phyloP scores from a whole-genome alignment of 805 yeast species.

The Cyberlindnera misumaiensis region DNA sequence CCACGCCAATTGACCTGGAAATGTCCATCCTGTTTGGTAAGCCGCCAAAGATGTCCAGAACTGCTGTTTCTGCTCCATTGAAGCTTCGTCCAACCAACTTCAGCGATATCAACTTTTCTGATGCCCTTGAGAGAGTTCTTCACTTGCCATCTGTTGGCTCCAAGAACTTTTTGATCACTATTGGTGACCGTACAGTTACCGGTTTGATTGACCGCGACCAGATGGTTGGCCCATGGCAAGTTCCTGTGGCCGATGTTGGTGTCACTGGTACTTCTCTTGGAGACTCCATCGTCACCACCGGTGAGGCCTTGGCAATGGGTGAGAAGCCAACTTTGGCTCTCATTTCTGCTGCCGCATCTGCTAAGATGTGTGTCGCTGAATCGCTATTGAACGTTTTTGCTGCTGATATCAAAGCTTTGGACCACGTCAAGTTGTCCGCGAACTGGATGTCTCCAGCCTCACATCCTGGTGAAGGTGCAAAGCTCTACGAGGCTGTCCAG shows the following conservation, averaged over 20 bases:
- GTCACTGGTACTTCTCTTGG: slow-evolving; percentile 91
- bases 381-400: slow-evolving; percentile 83
- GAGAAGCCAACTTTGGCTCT: slow-evolving; percentile 90
- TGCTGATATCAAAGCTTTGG: slow-evolving; percentile 74
- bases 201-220: slow-evolving; percentile 97
- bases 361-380: slow-evolving; percentile 94
- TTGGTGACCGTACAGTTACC: slow-evolving; percentile 96
- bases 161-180: slow-evolving; percentile 90
- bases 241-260: slow-evolving; percentile 97
- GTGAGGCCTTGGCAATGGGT: slow-evolving; percentile 98
- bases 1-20: slow-evolving; percentile 90
- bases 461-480: slow-evolving; percentile 92
- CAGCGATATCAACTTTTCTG: slow-evolving; percentile 38
- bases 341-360: slow-evolving; percentile 83
- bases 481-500: slow-evolving; percentile 92
- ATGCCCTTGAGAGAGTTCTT: slow-evolving; percentile 76
- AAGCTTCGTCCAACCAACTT: slow-evolving; percentile 34
- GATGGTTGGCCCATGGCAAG: slow-evolving; percentile 99
- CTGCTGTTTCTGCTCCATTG: slow-evolving; percentile 57
- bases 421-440: slow-evolving; percentile 81
- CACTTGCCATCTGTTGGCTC: slow-evolving; percentile 93
- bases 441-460: slow-evolving; percentile 99
- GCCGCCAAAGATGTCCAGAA: slow-evolving; percentile 90
- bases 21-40: slow-evolving; percentile 95
- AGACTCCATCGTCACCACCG: slow-evolving; percentile 60